Percentiles rank a stretch among this genome's conserved stretches.
These are phyloP conservation scores for Tothia fuscella DNA, from an alignment of 2,329 filamentous ascomycete genomes.

Conservation along the genomic window DNA sequence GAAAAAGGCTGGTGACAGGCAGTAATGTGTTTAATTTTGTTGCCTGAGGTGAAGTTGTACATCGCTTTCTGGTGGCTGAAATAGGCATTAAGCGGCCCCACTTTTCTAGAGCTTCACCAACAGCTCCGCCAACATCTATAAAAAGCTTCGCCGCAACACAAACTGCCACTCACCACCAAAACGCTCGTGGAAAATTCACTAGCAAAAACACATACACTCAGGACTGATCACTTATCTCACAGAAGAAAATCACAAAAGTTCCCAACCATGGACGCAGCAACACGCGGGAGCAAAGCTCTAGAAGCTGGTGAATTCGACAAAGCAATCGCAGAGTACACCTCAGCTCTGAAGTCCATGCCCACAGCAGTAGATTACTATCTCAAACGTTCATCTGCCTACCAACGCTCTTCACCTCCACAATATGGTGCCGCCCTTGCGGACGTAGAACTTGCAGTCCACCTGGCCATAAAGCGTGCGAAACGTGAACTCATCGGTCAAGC, in stretches of 20 bases:
- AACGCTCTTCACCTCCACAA: conserved; percentile 45
- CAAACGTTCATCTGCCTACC: conserved; percentile 67
- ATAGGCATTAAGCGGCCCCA: no score
- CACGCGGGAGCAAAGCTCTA: conserved; percentile 49
- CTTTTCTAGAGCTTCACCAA: no score
- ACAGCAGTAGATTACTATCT: conserved; percentile 68
- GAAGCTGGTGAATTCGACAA: conserved; percentile 49
- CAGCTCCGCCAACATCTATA: no score
- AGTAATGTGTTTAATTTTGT: no score
- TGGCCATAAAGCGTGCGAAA: conserved; percentile 61
- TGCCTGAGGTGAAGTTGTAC: no score
- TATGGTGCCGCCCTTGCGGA: conserved; percentile 32
- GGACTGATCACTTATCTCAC: no score
- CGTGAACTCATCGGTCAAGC: conserved; percentile 67
- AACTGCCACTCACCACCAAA: no score
- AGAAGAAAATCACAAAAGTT: no score
- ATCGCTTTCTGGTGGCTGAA: no score
- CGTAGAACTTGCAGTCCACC: conserved; percentile 40
- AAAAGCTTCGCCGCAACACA: no score
- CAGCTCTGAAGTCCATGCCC: conserved; percentile 50
- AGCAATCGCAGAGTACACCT: conserved; percentile 56
- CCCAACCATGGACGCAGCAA: conserved; percentile 38
- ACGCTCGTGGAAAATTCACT: no score
- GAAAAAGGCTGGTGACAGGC: not conserved
- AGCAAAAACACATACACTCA: no score